phyloP scores from a whole-genome alignment of 495 filamentous ascomycete species.

The Penicillium taxi region DNA sequence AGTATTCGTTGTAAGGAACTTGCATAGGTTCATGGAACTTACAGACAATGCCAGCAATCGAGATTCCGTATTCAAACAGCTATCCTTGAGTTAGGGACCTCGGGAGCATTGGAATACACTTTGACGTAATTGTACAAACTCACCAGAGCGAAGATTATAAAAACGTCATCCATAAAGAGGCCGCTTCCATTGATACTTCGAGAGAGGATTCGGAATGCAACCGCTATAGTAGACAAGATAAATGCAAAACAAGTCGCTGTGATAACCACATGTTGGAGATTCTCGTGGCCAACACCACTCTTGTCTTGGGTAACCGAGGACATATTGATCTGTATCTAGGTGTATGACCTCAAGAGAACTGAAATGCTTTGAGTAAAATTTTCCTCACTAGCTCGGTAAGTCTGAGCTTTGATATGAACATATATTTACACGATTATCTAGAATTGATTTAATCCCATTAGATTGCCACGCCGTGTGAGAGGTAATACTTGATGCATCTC shows the following conservation, averaged over 20 bases:
- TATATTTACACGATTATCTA: not conserved
- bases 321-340: slow-evolving; percentile 7
- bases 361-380: no score
- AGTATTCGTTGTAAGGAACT: not conserved
- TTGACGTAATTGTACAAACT: no score
- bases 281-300: slow-evolving; percentile 14
- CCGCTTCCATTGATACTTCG: slow-evolving; percentile 16
- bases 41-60: slow-evolving; percentile 18
- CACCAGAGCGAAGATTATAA: slow-evolving; percentile 16
- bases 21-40: no score
- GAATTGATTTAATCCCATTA: not conserved
- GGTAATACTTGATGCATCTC: slow-evolving; percentile 10
- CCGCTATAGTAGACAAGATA: slow-evolving; percentile 17
- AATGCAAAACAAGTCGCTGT: slow-evolving; percentile 21
- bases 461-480: slow-evolving; percentile 8
- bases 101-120: no score
- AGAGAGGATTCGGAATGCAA: slow-evolving; percentile 18
- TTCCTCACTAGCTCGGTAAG: not conserved
- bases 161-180: slow-evolving; percentile 15
- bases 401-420: not conserved
- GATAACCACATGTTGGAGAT: slow-evolving; percentile 21
- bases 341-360: no score
- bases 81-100: no score
- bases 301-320: slow-evolving; percentile 2
- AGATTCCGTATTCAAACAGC: slow-evolving; percentile 17